These are phyloP conservation scores for Rhodotorula sp. DNA, from an alignment of 1,284 basidiomycete genomes.

Conservation along the genomic window DNA sequence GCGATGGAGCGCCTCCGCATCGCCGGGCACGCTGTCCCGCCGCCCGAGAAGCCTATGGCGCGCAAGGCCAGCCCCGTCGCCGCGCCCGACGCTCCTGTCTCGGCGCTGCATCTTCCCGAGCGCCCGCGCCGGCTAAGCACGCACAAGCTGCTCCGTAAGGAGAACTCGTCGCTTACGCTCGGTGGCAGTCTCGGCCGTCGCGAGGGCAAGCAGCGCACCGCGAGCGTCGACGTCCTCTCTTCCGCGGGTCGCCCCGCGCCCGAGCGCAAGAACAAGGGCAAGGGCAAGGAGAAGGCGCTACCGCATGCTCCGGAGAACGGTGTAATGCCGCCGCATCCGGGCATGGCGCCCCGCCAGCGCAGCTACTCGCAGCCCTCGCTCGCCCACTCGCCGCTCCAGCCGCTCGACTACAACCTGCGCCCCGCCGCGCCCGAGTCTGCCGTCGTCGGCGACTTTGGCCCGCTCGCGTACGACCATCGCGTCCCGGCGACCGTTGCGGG, in stretches of 20 bases:
- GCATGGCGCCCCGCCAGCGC: conserved; percentile 12
- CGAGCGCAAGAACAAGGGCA: conserved; percentile 24
- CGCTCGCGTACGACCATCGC: conserved; percentile 19
- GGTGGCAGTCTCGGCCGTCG: conserved; percentile 1
- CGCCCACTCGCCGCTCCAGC: conserved; percentile 11
- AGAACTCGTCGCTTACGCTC: neutral
- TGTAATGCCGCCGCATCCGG: neutral
- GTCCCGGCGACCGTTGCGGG: neutral
- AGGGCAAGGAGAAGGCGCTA: conserved; percentile 17
- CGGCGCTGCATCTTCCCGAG: conserved; percentile 3
- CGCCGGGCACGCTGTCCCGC: conserved; percentile 22
- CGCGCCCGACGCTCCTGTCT: neutral
- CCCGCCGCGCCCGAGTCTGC: neutral
- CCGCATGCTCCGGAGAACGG: neutral
- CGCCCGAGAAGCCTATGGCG: neutral
- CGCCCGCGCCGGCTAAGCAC: neutral
- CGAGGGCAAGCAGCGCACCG: neutral
- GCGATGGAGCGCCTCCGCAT: conserved; percentile 73
- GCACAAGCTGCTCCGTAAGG: conserved; percentile 11
- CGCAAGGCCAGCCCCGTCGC: neutral
- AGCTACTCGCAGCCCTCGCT: conserved; percentile 12
- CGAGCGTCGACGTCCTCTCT: neutral
- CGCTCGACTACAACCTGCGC: conserved; percentile 20
- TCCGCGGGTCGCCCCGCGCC: neutral
- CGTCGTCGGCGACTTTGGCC: conserved; percentile 12